Conservation (phyloP, 257 asterid genomes). For the Solanum bulbocastanum region DNA sequence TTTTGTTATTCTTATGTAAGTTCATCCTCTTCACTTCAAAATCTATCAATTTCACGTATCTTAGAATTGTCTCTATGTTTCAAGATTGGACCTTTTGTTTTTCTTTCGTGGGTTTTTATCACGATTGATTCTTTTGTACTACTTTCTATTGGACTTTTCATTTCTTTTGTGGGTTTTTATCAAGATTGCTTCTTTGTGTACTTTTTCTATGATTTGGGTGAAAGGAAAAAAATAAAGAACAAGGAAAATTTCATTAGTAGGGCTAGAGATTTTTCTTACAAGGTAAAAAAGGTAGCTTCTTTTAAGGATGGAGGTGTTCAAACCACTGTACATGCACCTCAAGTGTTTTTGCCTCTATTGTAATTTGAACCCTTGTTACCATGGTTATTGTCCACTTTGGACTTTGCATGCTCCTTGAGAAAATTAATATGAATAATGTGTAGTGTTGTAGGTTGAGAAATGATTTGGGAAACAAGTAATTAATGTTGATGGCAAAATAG, state of each 20-base stretch:
- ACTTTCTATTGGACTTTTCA: background rate
- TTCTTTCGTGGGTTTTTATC: background rate
- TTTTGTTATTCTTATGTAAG: conserved; percentile 85
- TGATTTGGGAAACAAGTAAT: background rate
- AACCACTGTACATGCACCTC: background rate
- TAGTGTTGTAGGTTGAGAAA: background rate
- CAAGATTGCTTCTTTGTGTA: background rate
- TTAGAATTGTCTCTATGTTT: background rate
- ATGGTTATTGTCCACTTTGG: background rate
- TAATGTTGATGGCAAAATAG: background rate
- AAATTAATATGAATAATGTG: background rate
- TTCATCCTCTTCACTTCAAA: background rate
- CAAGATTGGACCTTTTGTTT: background rate
- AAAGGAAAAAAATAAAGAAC: background rate
- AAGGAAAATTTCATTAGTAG: background rate
- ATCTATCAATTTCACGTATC: background rate
- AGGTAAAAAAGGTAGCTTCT: background rate
- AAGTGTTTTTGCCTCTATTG: background rate
- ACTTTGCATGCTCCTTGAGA: background rate
- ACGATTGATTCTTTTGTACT: background rate
- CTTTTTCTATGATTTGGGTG: background rate
- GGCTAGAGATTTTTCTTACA: background rate
- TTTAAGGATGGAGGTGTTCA: background rate
- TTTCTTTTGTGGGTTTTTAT: background rate
- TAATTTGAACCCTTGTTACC: background rate